Conservation (phyloP, 2,329 filamentous ascomycete species). For the Venturia pyrina region DNA sequence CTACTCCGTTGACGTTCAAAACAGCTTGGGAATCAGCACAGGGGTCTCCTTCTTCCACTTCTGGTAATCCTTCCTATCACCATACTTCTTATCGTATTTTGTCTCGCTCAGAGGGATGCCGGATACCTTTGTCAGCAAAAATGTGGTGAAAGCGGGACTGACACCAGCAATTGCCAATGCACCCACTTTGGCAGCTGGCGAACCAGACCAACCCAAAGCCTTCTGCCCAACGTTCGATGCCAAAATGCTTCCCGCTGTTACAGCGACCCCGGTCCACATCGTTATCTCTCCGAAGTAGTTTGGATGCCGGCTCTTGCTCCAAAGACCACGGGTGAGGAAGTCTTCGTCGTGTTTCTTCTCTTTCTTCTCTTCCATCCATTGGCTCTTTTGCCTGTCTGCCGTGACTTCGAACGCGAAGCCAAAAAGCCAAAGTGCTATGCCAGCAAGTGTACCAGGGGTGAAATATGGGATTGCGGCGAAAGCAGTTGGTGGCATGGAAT, state of each 20-base stretch:
- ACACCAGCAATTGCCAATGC: conserved; percentile 43
- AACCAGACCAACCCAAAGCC: conserved; percentile 46
- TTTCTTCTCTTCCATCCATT: conserved; percentile 52
- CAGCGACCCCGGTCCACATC: conserved; percentile 59
- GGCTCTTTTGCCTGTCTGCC: conserved; percentile 54
- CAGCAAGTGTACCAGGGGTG: conserved; percentile 42
- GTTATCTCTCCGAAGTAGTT: conserved; percentile 66
- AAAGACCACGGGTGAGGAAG: conserved; percentile 55
- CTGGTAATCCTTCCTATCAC: conserved; percentile 54
- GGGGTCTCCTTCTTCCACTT: conserved; percentile 59
- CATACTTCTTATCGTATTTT: conserved; percentile 58
- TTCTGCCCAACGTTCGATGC: conserved; percentile 43
- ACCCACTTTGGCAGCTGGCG: conserved; percentile 31
- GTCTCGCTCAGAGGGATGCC: conserved; percentile 57
- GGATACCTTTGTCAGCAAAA: conserved; percentile 51
- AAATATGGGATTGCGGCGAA: conserved; percentile 30
- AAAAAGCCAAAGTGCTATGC: conserved; percentile 46
- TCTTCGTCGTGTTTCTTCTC: conserved; percentile 57
- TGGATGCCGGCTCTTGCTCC: conserved; percentile 51
- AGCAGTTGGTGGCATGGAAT: conserved; percentile 45
- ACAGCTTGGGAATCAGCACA: conserved; percentile 54
- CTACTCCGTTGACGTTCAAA: conserved; percentile 4
- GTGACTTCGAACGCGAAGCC: conserved; percentile 52
- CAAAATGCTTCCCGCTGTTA: conserved; percentile 47
- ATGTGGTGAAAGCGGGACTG: conserved; percentile 55